Conservation (phyloP, 257 asterid genomes). For the Haberlea rhodopensis region DNA sequence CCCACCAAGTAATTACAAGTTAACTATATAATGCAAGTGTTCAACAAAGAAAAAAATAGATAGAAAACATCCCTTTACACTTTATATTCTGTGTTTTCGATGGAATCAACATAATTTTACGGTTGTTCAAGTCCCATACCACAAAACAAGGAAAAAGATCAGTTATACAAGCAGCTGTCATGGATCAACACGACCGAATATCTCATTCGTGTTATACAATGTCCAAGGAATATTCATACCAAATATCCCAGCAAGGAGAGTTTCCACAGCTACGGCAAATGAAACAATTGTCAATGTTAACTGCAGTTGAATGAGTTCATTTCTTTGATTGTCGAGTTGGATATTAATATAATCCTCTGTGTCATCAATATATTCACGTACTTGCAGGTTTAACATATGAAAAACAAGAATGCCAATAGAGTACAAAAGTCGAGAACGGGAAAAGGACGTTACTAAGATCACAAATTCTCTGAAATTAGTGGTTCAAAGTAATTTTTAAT, state of each 20-base stretch:
- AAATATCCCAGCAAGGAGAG: constrained; percentile 57
- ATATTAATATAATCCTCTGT: constrained; percentile 90
- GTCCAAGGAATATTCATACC: constrained; percentile 84
- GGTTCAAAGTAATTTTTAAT: not conserved
- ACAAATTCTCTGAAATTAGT: not conserved
- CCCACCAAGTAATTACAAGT: not conserved
- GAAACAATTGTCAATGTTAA: constrained; percentile 74
- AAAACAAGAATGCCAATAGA: constrained; percentile 8
- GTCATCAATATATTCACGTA: constrained; percentile 87
- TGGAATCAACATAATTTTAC: not conserved
- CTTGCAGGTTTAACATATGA: constrained; percentile 40
- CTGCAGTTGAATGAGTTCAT: constrained; percentile 87
- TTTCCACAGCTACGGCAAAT: constrained; percentile 68
- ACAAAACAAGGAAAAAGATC: constrained; percentile 57
- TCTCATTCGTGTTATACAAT: constrained; percentile 22
- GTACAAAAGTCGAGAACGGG: not conserved
- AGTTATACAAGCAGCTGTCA: constrained; percentile 45
- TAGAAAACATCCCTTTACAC: not conserved
- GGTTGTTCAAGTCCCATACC: constrained; percentile 56
- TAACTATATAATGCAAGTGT: too few relatives aligned
- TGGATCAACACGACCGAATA: constrained; percentile 37
- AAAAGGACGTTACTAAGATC: too few relatives aligned
- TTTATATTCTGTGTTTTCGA: not conserved
- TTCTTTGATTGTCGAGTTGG: constrained; percentile 89
- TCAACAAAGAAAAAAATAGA: not conserved